phyloP scores from a whole-genome alignment of 1,284 basidiomycete genomes.

The Rhodotorula sp. region DNA sequence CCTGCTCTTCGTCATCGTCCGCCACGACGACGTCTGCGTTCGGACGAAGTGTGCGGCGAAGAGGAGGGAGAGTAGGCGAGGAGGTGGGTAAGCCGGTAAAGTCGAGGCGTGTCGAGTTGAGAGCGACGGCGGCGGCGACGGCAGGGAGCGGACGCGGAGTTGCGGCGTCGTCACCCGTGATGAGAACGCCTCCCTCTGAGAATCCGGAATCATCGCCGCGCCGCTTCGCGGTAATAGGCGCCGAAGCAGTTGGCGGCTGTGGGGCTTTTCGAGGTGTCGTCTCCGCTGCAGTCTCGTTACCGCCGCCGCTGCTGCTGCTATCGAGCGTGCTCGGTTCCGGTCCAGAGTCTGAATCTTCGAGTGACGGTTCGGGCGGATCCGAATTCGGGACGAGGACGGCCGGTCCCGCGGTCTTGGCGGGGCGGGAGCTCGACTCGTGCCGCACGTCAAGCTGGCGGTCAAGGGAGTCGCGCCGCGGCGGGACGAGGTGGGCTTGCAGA shows the following conservation, averaged over 20 bases:
- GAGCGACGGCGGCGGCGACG: background rate
- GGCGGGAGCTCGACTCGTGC: background rate
- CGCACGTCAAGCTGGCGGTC: background rate
- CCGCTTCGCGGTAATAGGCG: background rate
- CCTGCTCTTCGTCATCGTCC: background rate
- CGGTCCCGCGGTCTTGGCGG: background rate
- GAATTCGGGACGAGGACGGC: constrained; percentile 27
- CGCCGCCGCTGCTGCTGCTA: background rate
- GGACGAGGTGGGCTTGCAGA: constrained; percentile 19
- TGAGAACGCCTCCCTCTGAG: constrained; percentile 1
- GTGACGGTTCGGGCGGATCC: background rate
- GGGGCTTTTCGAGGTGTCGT: background rate
- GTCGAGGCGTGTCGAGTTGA: background rate
- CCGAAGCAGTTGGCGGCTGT: background rate
- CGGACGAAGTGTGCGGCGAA: background rate
- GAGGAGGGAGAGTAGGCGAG: background rate
- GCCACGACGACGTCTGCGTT: background rate
- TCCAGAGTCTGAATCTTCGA: constrained; percentile 3
- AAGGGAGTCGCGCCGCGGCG: background rate
- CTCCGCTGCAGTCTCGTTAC: background rate
- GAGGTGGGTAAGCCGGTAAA: background rate
- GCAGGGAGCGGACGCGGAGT: background rate
- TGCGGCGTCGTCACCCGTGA: background rate
- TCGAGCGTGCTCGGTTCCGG: constrained; percentile 3
- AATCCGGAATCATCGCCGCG: constrained; percentile 31